phyloP scores from a whole-genome alignment of 495 filamentous ascomycete species.

The Aspergillus coremiiformis region DNA sequence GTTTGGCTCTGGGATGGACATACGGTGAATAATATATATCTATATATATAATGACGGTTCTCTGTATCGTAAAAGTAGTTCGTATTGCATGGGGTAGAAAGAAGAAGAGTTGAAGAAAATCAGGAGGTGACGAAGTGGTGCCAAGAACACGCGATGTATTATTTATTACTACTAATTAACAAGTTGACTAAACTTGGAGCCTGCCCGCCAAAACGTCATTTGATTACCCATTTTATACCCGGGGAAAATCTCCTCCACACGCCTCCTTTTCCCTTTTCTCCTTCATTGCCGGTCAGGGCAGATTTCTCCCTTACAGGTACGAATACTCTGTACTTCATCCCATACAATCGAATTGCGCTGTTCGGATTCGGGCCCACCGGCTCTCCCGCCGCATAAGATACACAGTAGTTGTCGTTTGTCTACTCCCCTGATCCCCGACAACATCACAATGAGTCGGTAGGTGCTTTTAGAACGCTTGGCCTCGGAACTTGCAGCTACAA shows the following conservation, averaged over 20 bases:
- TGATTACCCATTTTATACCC: neutral
- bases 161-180: too few relatives aligned
- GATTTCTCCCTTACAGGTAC: neutral
- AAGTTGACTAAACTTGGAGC: too few relatives aligned
- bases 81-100: neutral
- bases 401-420: constrained; percentile 11
- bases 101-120: neutral
- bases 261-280: too few relatives aligned
- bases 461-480: constrained; percentile 8
- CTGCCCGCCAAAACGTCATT: constrained; percentile 21
- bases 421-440: constrained; percentile 16
- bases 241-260: neutral
- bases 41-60: neutral
- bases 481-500: too few relatives aligned
- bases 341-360: constrained; percentile 16
- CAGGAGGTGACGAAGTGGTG: neutral
- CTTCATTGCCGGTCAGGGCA: constrained; percentile 14
- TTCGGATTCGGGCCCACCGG: constrained; percentile 20
- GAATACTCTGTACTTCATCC: too few relatives aligned
- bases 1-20: neutral
- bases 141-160: constrained; percentile 9
- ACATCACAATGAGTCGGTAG: constrained; percentile 41
- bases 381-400: constrained; percentile 13
- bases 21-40: neutral
- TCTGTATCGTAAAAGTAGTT: neutral